Base-by-base conservation (phyloP, 345 rosid genomes). In the Theobroma cacao region DNA sequence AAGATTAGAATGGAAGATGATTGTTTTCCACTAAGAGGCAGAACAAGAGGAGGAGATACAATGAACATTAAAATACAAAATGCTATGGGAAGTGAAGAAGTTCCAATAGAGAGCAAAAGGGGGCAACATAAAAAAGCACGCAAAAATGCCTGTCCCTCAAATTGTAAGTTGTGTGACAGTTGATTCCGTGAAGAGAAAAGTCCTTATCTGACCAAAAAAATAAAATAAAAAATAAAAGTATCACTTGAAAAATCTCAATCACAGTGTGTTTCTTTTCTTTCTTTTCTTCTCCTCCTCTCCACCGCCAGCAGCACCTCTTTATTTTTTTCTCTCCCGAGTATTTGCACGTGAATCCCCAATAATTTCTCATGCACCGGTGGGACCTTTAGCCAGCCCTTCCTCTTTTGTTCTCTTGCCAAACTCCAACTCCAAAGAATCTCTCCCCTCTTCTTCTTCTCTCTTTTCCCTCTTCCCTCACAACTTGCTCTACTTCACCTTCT, bases 301-400 rank as follows among this genome's bases (percentile, higher is more conserved):
- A 12, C 30, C 11, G 7, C 18, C 11, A 0, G n/a, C 12, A 1
- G 0, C 2, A 12, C 7, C 11, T 31, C 18, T 28, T 52, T 15
- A 58, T 38, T 15, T 26, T 53, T 63, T 26, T 18, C 4, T 18
- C 33, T 36, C 43, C 53, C 36, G 64, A 77, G 78, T 75, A 71
- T 2, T 17, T 77, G 88, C 94, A 86, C 85, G 94, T 90, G 94
- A 90, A 86, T 81, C 85, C 84, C 79, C 94, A 89, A 89, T 89
- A 89, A 90, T 84, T 86, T 84, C 74, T 83, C 89, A 86, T 88
- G 88, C 90, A 88, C 40, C 74, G 67, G 85, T 84, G 88, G 89
- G 83, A 74, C 86, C 83, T 79, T 55, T 5, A 43, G 81, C 89
- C 89, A 84, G 81, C 89, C 89, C 77, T 85, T 72, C 85, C 65